These are phyloP conservation scores for Macrophomina pseudophaseolina DNA, from an alignment of 2,329 filamentous ascomycete genomes.

Conservation along the genomic window DNA sequence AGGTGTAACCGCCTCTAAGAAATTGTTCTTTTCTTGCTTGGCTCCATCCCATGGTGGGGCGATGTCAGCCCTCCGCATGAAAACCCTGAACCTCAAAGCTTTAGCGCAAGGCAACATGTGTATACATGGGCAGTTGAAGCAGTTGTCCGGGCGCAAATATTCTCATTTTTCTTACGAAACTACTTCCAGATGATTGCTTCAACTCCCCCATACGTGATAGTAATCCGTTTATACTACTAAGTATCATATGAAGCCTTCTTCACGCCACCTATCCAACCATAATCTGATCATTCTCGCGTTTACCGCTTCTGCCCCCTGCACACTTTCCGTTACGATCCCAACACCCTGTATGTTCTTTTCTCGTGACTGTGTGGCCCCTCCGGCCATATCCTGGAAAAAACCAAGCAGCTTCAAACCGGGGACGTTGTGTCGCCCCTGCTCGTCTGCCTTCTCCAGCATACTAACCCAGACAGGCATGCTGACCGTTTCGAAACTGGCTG, in stretches of 20 bases:
- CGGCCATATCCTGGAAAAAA: constrained; percentile 27
- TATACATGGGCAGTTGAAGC: too few species aligned
- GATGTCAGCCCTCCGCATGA: too few species aligned
- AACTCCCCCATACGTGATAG: not conserved
- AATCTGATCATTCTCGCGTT: not conserved
- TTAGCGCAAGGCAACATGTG: too few species aligned
- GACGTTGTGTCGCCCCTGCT: not conserved
- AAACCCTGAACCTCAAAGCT: too few species aligned
- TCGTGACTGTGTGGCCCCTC: not conserved
- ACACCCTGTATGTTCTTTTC: constrained; percentile 2
- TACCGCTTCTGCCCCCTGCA: not conserved
- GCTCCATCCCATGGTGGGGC: too few species aligned
- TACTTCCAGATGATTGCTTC: too few species aligned
- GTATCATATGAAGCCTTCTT: not conserved
- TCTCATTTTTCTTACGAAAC: too few species aligned
- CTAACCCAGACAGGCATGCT: constrained; percentile 26
- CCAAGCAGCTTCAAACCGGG: constrained; percentile 27
- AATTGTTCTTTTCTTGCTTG: too few species aligned
- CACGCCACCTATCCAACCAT: not conserved
- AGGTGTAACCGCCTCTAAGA: too few species aligned
- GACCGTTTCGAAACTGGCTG: constrained; percentile 15
- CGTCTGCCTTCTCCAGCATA: constrained; percentile 7
- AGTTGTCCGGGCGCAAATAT: too few species aligned
- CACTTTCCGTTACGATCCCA: constrained; percentile 12
- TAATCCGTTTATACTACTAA: not conserved